A percentile compares a stretch with the other conserved stretches of the same genome.
Evolutionary conservation across 441 rosid genomes (phyloP).

Genomic region (Theobroma grandiflorum): DNA sequence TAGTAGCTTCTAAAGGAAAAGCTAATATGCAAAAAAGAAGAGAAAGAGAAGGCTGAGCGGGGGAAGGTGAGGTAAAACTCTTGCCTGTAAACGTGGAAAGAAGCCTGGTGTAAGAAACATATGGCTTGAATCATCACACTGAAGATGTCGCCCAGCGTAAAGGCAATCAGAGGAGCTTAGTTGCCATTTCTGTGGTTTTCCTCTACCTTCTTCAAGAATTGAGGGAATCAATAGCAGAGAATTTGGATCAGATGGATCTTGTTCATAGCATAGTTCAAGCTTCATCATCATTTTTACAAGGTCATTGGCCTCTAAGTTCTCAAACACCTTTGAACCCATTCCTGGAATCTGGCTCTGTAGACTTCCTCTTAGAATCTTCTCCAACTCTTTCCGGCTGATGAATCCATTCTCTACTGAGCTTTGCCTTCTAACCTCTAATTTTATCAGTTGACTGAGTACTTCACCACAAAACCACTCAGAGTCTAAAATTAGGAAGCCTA

Average conservation of each 20-base stretch:
- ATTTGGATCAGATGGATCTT: constrained; percentile 77
- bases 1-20: not conserved
- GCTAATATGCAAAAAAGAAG: not conserved
- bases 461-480: constrained; percentile 91
- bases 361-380: constrained; percentile 76
- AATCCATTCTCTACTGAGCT: constrained; percentile 70
- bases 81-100: constrained; percentile 93
- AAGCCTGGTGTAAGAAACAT: constrained; percentile 89
- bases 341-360: constrained; percentile 89
- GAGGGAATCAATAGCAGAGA: constrained; percentile 81
- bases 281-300: constrained; percentile 87
- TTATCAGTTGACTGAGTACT: constrained; percentile 79
- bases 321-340: constrained; percentile 83
- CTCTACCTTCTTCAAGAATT: constrained; percentile 93
- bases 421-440: constrained; percentile 61
- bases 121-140: constrained; percentile 90
- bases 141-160: constrained; percentile 87
- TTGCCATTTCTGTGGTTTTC: constrained; percentile 86
- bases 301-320: constrained; percentile 73
- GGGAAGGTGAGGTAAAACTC: constrained; percentile 13
- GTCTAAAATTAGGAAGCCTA: constrained; percentile 79
- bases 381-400: constrained; percentile 72
- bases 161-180: constrained; percentile 59
- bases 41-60: not conserved
- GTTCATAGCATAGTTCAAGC: constrained; percentile 81